phyloP scores from a whole-genome alignment of 306 rosid genomes.

The Styphnolobium japonicum region DNA sequence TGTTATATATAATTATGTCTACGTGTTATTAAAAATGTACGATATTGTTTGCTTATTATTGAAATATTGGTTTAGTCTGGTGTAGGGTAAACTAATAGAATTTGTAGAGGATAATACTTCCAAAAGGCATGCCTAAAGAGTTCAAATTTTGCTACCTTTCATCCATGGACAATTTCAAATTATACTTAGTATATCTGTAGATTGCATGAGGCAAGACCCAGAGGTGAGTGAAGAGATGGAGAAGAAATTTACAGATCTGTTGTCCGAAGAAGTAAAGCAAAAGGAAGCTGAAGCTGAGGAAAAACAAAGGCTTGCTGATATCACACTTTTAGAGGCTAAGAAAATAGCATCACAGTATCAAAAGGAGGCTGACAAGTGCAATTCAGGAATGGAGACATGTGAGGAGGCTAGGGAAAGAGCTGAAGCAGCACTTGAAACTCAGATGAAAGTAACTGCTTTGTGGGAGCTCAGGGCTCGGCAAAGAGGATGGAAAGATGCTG shows the following conservation, averaged over 20 bases:
- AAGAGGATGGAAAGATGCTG: constrained; percentile 47
- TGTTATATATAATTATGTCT: neutral
- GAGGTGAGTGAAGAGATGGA: constrained; percentile 46
- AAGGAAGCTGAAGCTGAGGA: constrained; percentile 45
- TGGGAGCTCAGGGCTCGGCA: constrained; percentile 60
- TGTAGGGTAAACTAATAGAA: neutral
- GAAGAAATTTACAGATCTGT: constrained; percentile 35
- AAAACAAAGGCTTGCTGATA: constrained; percentile 40
- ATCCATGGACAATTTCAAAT: neutral
- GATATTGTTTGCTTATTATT: neutral
- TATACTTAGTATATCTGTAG: constrained; percentile 21
- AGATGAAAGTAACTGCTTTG: constrained; percentile 44
- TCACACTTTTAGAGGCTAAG: constrained; percentile 48
- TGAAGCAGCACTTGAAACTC: constrained; percentile 41
- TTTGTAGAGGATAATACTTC: neutral
- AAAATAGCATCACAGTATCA: constrained; percentile 53
- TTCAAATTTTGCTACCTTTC: neutral
- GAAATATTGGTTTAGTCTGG: neutral
- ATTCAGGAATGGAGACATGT: constrained; percentile 60
- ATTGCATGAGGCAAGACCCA: constrained; percentile 56
- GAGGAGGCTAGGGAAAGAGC: constrained; percentile 55
- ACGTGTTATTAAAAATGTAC: neutral
- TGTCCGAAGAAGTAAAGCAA: constrained; percentile 45
- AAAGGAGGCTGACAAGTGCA: constrained; percentile 64
- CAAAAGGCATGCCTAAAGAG: neutral